A percentile compares a stretch with the other conserved stretches of the same genome.
phyloP scores from a whole-genome alignment of 2,329 filamentous ascomycete genomes.

The Plectosphaerella sp. region DNA sequence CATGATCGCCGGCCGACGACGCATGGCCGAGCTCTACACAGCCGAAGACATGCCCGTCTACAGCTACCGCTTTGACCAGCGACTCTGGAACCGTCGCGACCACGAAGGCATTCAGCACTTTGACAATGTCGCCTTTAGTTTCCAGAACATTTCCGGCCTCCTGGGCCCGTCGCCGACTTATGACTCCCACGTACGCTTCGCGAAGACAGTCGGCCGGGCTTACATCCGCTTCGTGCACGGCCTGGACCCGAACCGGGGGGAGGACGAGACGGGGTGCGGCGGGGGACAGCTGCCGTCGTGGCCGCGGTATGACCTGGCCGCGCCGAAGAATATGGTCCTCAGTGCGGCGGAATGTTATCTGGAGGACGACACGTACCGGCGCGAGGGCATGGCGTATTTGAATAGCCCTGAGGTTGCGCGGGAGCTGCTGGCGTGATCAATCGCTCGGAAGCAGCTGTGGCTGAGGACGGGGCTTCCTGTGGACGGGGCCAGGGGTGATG shows the following conservation, averaged over 20 bases:
- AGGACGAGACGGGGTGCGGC: conserved; percentile 8
- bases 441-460: background rate
- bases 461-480: too few relatives aligned
- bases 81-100: conserved; percentile 32
- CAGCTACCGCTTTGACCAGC: conserved; percentile 46
- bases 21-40: conserved; percentile 37
- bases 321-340: conserved; percentile 39
- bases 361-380: conserved; percentile 42
- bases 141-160: conserved; percentile 43
- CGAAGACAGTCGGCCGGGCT: conserved; percentile 31
- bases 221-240: conserved; percentile 39
- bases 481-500: background rate
- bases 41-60: conserved; percentile 29
- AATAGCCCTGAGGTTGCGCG: conserved; percentile 30
- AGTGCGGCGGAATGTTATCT: conserved; percentile 37
- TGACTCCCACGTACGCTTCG: conserved; percentile 28
- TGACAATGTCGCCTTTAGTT: conserved; percentile 44
- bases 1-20: conserved; percentile 41
- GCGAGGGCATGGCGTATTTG: conserved; percentile 39
- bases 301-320: conserved; percentile 31
- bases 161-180: conserved; percentile 39
- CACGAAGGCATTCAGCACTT: conserved; percentile 41
- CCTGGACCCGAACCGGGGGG: conserved; percentile 33
- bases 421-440: conserved; percentile 24
- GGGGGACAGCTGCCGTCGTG: conserved; percentile 27